A percentile compares a stretch with the other conserved stretches of the same genome.
phyloP scores from a whole-genome alignment of 352 stramenopile species.

The Hyaloperonospora arabidopsidis region DNA sequence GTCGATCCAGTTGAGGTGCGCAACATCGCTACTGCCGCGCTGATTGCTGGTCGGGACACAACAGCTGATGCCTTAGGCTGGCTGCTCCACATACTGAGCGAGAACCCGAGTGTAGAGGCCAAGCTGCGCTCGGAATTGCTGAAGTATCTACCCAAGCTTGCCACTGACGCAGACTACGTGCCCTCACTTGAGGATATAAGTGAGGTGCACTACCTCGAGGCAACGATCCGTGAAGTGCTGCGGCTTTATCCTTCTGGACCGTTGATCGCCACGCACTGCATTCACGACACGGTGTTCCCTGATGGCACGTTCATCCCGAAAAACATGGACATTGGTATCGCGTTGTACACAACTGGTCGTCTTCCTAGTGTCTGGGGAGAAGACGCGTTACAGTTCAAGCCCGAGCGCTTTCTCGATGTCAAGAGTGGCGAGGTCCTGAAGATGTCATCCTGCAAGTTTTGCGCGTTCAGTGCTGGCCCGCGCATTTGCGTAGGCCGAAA shows the following conservation, averaged over 20 bases:
- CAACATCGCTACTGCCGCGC: conserved; percentile 53
- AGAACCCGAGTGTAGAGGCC: conserved; percentile 36
- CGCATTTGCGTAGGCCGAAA: conserved; percentile 43
- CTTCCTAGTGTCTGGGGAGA: conserved; percentile 39
- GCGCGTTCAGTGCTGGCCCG: conserved; percentile 47
- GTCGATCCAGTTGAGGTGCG: conserved; percentile 38
- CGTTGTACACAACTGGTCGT: conserved; percentile 46
- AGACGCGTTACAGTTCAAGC: conserved; percentile 42
- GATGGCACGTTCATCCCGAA: conserved; percentile 53
- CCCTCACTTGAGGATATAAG: conserved; percentile 33
- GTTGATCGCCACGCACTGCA: conserved; percentile 19
- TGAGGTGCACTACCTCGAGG: conserved; percentile 38
- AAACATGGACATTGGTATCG: conserved; percentile 34
- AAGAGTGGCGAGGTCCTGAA: conserved; percentile 25
- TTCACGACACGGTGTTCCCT: conserved; percentile 39
- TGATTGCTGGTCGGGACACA: conserved; percentile 67
- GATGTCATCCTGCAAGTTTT: conserved; percentile 55
- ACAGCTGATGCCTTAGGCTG: conserved; percentile 58
- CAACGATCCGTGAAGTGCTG: conserved; percentile 47
- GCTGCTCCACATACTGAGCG: conserved; percentile 51
- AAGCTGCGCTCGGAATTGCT: conserved; percentile 41
- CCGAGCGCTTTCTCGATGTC: conserved; percentile 42
- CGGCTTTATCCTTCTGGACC: conserved; percentile 48
- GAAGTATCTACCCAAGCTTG: conserved; percentile 29
- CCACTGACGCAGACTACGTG: conserved; percentile 10